A percentile compares a stretch with the other conserved stretches of the same genome.
Evolutionary conservation across 257 asterid species (phyloP).

Genomic region (Ophiorrhiza pumila): DNA sequence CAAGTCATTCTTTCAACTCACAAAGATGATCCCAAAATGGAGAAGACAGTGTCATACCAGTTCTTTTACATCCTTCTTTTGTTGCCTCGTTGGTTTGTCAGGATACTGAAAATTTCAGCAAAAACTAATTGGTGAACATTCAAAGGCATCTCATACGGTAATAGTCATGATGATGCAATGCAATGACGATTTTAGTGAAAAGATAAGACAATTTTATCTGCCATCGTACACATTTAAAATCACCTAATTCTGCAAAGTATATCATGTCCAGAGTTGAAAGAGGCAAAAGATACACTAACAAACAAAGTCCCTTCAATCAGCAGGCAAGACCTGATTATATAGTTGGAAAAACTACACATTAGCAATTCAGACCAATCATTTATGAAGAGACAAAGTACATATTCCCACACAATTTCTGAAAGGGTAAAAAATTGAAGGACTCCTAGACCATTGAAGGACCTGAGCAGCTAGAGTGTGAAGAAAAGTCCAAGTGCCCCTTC

Average conservation of each 20-base stretch:
- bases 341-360: neutral
- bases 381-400: neutral
- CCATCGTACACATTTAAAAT: neutral
- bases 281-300: neutral
- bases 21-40: neutral
- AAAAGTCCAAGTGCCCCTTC: constrained; percentile 94
- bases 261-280: neutral
- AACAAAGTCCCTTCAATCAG: too few species aligned
- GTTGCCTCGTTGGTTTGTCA: constrained; percentile 93
- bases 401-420: neutral
- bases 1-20: neutral
- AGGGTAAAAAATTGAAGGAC: neutral
- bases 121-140: neutral
- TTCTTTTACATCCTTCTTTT: constrained; percentile 90
- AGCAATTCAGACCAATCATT: neutral
- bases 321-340: too few species aligned
- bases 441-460: constrained; percentile 34
- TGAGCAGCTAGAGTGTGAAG: constrained; percentile 98
- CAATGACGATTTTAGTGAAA: neutral
- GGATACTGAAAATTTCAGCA: constrained; percentile 74
- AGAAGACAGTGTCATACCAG: constrained; percentile 56
- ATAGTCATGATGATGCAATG: neutral
- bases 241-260: neutral
- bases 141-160: neutral
- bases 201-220: neutral